Conservation (phyloP, 2,329 filamentous ascomycete species). For the Xylaria sp. region DNA sequence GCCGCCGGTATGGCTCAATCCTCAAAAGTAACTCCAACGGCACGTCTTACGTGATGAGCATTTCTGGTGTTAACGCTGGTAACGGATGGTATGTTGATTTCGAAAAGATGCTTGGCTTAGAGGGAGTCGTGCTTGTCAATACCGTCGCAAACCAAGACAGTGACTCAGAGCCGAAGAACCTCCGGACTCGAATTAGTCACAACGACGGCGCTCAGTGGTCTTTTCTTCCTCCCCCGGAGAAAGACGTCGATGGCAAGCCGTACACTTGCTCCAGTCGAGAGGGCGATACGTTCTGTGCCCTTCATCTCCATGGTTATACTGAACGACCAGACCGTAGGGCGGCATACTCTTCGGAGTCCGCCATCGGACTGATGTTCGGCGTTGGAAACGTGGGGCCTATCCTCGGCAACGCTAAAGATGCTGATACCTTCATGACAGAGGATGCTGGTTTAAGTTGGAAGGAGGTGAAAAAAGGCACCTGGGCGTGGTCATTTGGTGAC, state of each 20-base stretch:
- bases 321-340: conserved; percentile 84
- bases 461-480: conserved; percentile 85
- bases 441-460: conserved; percentile 94
- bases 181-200: conserved; percentile 93
- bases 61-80: conserved; percentile 84
- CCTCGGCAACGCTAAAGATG: conserved; percentile 74
- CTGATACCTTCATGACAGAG: conserved; percentile 88
- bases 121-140: conserved; percentile 91
- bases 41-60: conserved; percentile 89
- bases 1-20: conserved; percentile 82
- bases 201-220: conserved; percentile 94
- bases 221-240: conserved; percentile 76
- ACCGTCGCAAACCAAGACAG: conserved; percentile 79
- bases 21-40: conserved; percentile 99
- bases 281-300: conserved; percentile 76
- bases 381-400: conserved; percentile 86
- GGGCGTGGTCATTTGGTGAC: conserved; percentile 95
- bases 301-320: conserved; percentile 96
- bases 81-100: conserved; percentile 86
- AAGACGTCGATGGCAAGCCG: conserved; percentile 75
- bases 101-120: conserved; percentile 92
- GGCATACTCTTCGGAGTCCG: conserved; percentile 88
- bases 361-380: conserved; percentile 90
- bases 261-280: conserved; percentile 73
- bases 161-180: conserved; percentile 75